These are phyloP conservation scores for Mycosphaerella arachidis DNA, from an alignment of 2,329 filamentous ascomycete genomes.

Conservation along the genomic window DNA sequence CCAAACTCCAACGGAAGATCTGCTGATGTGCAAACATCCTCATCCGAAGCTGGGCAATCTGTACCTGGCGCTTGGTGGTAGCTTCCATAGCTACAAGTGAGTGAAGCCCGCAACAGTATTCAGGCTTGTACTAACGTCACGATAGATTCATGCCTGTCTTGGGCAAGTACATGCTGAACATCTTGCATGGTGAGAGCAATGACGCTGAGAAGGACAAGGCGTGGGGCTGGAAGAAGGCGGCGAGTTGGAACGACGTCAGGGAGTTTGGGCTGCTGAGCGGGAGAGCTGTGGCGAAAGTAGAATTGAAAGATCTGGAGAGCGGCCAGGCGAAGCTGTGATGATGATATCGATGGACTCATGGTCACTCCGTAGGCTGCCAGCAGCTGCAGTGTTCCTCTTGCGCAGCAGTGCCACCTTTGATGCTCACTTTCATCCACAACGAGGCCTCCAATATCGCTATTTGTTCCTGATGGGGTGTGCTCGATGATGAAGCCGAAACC, in stretches of 20 bases:
- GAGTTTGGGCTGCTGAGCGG: conserved; percentile 16
- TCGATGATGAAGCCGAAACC: no score
- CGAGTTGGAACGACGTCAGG: conserved; percentile 18
- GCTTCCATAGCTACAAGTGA: conserved; percentile 50
- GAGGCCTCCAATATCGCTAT: no score
- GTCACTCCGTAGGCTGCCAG: no score
- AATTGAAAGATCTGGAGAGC: conserved; percentile 12
- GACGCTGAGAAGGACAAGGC: conserved; percentile 34
- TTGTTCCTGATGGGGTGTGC: no score
- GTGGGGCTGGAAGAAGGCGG: conserved; percentile 19
- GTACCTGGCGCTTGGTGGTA: conserved; percentile 59
- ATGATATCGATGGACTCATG: no score
- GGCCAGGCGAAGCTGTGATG: conserved; percentile 1
- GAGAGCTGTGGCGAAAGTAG: conserved; percentile 15
- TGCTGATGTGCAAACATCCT: conserved; percentile 53
- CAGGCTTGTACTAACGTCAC: background rate
- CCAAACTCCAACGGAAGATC: conserved; percentile 59
- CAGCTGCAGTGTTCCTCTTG: no score
- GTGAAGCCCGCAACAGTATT: background rate
- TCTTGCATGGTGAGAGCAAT: conserved; percentile 34
- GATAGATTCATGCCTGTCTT: conserved; percentile 60
- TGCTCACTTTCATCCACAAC: no score
- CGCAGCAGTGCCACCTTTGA: no score
- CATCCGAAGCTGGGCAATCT: conserved; percentile 49
- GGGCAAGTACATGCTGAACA: conserved; percentile 54